phyloP scores from a whole-genome alignment of 1,139 yeast genomes.

The Nadsonia starkeyi-henricii region DNA sequence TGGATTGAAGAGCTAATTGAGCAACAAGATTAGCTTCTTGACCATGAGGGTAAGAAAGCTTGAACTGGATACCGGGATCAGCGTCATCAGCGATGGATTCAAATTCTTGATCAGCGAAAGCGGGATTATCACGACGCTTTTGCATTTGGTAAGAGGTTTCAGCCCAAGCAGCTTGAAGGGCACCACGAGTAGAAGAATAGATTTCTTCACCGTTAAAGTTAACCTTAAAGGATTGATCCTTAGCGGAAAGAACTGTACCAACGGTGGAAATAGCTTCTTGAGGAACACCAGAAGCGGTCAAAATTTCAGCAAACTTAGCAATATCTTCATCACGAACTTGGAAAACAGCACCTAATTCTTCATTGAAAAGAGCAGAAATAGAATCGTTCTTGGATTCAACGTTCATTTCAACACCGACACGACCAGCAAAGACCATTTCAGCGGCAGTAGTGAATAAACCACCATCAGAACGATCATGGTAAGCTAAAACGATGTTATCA shows the following conservation, averaged over 20 bases:
- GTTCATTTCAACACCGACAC: conserved; percentile 56
- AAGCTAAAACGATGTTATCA: conserved; percentile 53
- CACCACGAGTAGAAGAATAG: conserved; percentile 45
- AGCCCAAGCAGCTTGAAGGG: conserved; percentile 75
- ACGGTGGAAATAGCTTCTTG: conserved; percentile 42
- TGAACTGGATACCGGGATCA: conserved; percentile 83
- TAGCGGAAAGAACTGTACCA: conserved; percentile 42
- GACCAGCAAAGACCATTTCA: conserved; percentile 96
- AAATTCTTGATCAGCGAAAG: conserved; percentile 76
- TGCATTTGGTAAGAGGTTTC: conserved; percentile 85
- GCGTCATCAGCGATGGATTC: conserved; percentile 57
- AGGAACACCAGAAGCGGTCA: conserved; percentile 45
- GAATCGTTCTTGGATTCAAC: conserved; percentile 20
- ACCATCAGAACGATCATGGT: conserved; percentile 97
- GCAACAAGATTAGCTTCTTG: conserved; percentile 18
- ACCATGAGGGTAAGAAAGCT: conserved; percentile 45
- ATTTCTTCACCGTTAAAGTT: conserved; percentile 33
- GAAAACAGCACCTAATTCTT: conserved; percentile 94
- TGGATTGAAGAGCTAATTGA: conserved; percentile 25
- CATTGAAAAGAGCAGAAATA: conserved; percentile 48
- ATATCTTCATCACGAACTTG: conserved; percentile 47
- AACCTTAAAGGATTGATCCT: conserved; percentile 40
- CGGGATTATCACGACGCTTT: conserved; percentile 87
- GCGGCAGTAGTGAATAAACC: conserved; percentile 73
- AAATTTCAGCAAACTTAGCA: conserved; percentile 39